A percentile compares a stretch with the other conserved stretches of the same genome.
Conservation (phyloP, 345 rosid genomes). For the Salix purpurea region DNA sequence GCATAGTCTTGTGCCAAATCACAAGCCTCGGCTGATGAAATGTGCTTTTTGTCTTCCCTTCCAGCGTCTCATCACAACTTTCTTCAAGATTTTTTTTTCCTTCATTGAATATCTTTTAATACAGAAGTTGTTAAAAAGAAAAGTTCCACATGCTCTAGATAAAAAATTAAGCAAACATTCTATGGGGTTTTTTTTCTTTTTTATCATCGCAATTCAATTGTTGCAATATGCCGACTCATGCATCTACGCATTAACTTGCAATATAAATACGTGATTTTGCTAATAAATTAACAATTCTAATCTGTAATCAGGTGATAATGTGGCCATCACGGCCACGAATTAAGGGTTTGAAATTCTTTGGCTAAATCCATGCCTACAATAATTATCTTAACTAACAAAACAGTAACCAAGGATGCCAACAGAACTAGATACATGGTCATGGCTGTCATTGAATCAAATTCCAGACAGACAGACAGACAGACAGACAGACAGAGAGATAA, state of each 20-base stretch:
- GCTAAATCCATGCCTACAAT: not conserved
- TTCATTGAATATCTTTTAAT: not conserved
- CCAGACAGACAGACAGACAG: too few relatives aligned
- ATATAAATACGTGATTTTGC: not conserved
- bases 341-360: not conserved
- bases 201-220: too few relatives aligned
- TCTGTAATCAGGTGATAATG: not conserved
- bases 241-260: not conserved
- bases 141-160: not conserved
- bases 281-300: not conserved
- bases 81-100: not conserved
- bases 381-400: not conserved
- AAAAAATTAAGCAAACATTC: not conserved
- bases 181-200: not conserved
- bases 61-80: not conserved
- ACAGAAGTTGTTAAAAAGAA: not conserved
- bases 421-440: conserved; percentile 9
- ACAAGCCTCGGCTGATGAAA: not conserved
- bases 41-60: not conserved
- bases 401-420: not conserved
- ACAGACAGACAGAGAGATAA: too few relatives aligned
- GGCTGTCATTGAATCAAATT: conserved; percentile 18
- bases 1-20: conserved; percentile 24
- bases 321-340: conserved; percentile 14
- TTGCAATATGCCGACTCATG: not conserved